Percentiles rank a stretch among this genome's conserved stretches.
Conservation (phyloP, 805 yeast species). For the Vanderwaltozyma polyspora region DNA sequence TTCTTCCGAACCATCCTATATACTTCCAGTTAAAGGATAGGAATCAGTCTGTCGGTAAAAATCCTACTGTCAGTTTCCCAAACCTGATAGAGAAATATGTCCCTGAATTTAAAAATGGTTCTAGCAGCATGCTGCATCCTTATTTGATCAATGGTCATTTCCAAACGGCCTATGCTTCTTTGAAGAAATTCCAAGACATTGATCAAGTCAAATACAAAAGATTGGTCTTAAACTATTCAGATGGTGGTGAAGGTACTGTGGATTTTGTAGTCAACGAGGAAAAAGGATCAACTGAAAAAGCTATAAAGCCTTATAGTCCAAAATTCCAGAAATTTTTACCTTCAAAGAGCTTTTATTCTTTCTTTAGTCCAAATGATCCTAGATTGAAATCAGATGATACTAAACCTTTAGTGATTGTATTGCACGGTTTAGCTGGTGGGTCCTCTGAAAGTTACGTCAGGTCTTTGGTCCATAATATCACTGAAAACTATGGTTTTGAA, state of each 20-base stretch:
- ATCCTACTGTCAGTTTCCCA: slow-evolving; percentile 12
- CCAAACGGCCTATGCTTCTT: slow-evolving; percentile 58
- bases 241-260: slow-evolving; percentile 60
- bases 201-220: slow-evolving; percentile 57
- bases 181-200: slow-evolving; percentile 32
- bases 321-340: slow-evolving; percentile 30
- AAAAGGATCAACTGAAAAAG: slow-evolving; percentile 20
- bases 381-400: slow-evolving; percentile 24
- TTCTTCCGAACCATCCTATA: slow-evolving; percentile 2
- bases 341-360: slow-evolving; percentile 11
- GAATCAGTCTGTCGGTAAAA: too few relatives aligned
- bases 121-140: slow-evolving; percentile 44
- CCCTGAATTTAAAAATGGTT: slow-evolving; percentile 36
- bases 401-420: slow-evolving; percentile 49
- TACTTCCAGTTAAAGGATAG: background rate
- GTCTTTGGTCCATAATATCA: slow-evolving; percentile 37
- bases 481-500: slow-evolving; percentile 37
- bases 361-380: slow-evolving; percentile 32
- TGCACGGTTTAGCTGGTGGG: slow-evolving; percentile 80
- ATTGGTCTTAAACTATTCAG: slow-evolving; percentile 38
- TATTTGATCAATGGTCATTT: slow-evolving; percentile 51
- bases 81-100: slow-evolving; percentile 27
- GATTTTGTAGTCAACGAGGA: slow-evolving; percentile 48
- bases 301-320: slow-evolving; percentile 15
- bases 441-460: slow-evolving; percentile 72